Base-by-base conservation (phyloP, 345 rosid species). In the Brassica carinata region DNA sequence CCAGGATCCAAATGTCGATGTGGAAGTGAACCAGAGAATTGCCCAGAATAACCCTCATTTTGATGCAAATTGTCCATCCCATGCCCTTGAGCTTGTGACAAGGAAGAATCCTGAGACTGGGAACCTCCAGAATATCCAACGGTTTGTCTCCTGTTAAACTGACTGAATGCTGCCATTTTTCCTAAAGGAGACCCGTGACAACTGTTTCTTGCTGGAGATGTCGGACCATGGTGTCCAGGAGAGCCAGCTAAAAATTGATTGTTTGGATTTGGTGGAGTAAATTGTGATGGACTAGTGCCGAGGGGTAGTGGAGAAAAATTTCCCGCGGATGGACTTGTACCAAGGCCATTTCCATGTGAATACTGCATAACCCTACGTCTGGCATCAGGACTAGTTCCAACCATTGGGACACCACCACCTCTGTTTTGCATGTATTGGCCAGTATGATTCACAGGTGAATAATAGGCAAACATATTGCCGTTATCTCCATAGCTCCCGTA, bases 231-330 rank as follows among this genome's bases (percentile, higher is more conserved):
- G 78, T 92, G 95, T 65, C 98, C 97, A 75, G 97, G 96, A 84
- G 98, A 92, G 58, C 97, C 92, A 81, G 81, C 71, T 48, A 94
- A 83, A 79, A 82, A 79, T 65, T 91, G 97, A 86, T 85, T 58
- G 74, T 84, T 90, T 55, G 97, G 83, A 84, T 81, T 87, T 62
- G 98, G 97, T 64, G 99, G 98, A 69, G 98, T 93, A 76, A 92
- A 96, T 18, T 96, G 99, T 1, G 97, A 96, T 7, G 99, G 99
- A 86, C 99, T 96, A 45, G 91, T 91, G 59, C 98, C 99, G 23
- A 94, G 94, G 71, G 98, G 94, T 18, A 93, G 88, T 68, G 99
- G 89, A 11, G 96, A 97, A 78, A 90, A 90, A 87, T 85, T 93
- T 85, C 97, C 97, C 58, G 95, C 91, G 5, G 98, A 93, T 64